A percentile compares a stretch with the other conserved stretches of the same genome.
These are phyloP conservation scores for Termitomyces sp. DNA, from an alignment of 768 basidiomycete genomes.

Conservation along the genomic window DNA sequence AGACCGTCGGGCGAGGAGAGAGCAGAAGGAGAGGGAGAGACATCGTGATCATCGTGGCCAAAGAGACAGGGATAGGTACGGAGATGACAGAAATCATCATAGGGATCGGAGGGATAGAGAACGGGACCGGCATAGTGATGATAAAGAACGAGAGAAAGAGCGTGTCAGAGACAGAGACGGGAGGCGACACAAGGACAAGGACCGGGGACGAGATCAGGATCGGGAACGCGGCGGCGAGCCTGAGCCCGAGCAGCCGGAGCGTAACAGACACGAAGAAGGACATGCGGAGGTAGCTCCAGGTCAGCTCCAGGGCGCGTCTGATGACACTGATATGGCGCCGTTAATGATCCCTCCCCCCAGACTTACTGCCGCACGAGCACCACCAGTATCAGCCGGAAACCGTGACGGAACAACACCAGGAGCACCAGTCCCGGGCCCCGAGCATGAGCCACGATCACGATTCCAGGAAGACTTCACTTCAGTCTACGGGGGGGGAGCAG, in stretches of 20 bases:
- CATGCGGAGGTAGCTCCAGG: slow-evolving; percentile 12
- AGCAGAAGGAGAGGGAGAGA: not conserved
- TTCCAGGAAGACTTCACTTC: slow-evolving; percentile 21
- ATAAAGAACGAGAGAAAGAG: slow-evolving; percentile 3
- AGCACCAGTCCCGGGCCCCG: slow-evolving; percentile 3
- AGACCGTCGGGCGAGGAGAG: not conserved
- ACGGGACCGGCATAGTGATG: slow-evolving; percentile 15
- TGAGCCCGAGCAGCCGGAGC: slow-evolving; percentile 13
- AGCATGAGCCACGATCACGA: slow-evolving; percentile 18
- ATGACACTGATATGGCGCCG: slow-evolving; percentile 20
- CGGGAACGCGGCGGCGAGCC: slow-evolving; percentile 3
- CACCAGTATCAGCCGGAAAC: not conserved
- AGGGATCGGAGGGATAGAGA: slow-evolving; percentile 7
- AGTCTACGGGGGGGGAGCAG: slow-evolving; percentile 13
- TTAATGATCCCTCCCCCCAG: slow-evolving; percentile 24
- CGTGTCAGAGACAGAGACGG: slow-evolving; percentile 5
- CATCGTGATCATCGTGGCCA: not conserved
- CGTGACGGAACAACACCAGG: not conserved
- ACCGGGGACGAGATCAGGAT: slow-evolving; percentile 2
- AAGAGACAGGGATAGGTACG: not conserved
- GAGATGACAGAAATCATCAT: not conserved
- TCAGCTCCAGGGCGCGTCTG: slow-evolving; percentile 17
- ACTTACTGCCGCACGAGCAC: slow-evolving; percentile 2
- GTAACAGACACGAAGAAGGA: not conserved
- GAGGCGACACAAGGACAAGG: slow-evolving; percentile 2